Conservation (phyloP, 108 stramenopile genomes). For the Pseudonitzschia multiseries region DNA sequence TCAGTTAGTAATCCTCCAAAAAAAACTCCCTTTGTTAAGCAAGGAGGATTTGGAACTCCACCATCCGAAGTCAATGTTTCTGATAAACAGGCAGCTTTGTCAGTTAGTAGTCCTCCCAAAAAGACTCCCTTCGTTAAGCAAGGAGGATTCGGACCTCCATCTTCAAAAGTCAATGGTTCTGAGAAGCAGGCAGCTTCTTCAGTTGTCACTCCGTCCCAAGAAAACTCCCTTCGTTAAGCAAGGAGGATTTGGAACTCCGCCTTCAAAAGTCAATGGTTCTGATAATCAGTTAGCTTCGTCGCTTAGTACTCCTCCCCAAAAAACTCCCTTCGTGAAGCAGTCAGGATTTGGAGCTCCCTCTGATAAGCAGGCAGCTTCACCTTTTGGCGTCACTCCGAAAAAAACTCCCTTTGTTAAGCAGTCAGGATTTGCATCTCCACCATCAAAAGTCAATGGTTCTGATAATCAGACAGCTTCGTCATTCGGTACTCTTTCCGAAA, state of each 20-base stretch:
- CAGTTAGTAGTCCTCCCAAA: background rate
- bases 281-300: background rate
- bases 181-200: background rate
- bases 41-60: background rate
- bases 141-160: background rate
- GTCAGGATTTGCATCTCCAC: no score
- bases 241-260: background rate
- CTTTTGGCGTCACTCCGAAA: background rate
- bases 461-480: no score
- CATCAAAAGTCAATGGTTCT: no score
- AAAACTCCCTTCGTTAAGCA: background rate
- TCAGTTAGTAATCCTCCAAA: background rate
- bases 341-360: background rate
- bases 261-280: background rate
- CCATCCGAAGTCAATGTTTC: background rate
- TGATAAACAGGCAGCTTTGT: background rate
- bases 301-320: background rate
- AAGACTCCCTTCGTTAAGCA: background rate
- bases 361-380: background rate
- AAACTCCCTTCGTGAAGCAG: background rate
- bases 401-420: no score
- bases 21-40: background rate
- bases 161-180: background rate
- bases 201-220: constrained; percentile 1
- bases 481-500: no score